Percentiles rank a stretch among this genome's conserved stretches.
These are phyloP conservation scores for Atkinsonella texensis DNA, from an alignment of 2,329 filamentous ascomycete genomes.

Conservation along the genomic window DNA sequence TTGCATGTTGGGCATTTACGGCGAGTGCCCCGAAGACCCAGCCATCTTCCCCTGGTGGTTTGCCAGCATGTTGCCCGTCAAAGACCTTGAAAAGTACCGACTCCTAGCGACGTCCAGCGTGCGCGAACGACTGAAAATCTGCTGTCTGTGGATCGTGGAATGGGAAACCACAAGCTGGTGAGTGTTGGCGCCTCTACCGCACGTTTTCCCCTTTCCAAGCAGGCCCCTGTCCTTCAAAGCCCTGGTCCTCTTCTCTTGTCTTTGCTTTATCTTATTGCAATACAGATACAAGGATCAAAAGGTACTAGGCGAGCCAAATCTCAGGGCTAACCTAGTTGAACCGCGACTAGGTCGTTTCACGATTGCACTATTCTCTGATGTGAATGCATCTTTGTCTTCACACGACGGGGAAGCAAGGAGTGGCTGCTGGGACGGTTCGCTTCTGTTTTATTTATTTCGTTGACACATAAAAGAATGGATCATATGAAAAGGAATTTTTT, in stretches of 20 bases:
- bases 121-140: conserved; percentile 70
- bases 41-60: conserved; percentile 84
- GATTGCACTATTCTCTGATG: conserved; percentile 21
- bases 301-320: neutral
- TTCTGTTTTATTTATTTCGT: neutral
- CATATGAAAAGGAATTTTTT: neutral
- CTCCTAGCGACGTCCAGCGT: conserved; percentile 65
- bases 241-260: neutral
- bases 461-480: neutral
- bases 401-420: neutral
- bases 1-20: conserved; percentile 61
- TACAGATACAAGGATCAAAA: neutral
- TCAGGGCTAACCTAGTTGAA: conserved; percentile 17
- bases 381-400: neutral
- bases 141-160: conserved; percentile 63
- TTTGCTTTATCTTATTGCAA: neutral
- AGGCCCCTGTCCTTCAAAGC: neutral
- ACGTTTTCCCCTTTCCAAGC: neutral
- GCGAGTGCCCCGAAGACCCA: conserved; percentile 64
- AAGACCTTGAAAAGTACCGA: conserved; percentile 67
- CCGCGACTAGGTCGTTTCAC: conserved; percentile 17
- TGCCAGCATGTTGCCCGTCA: conserved; percentile 66
- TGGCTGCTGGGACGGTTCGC: neutral
- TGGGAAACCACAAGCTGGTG: conserved; percentile 63
- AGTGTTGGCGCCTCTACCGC: conserved; percentile 23